Percentiles rank a stretch among this genome's conserved stretches.
These are phyloP conservation scores for Nymphaea thermarum DNA, from an alignment of 164 flowering plant genomes.

Conservation along the genomic window DNA sequence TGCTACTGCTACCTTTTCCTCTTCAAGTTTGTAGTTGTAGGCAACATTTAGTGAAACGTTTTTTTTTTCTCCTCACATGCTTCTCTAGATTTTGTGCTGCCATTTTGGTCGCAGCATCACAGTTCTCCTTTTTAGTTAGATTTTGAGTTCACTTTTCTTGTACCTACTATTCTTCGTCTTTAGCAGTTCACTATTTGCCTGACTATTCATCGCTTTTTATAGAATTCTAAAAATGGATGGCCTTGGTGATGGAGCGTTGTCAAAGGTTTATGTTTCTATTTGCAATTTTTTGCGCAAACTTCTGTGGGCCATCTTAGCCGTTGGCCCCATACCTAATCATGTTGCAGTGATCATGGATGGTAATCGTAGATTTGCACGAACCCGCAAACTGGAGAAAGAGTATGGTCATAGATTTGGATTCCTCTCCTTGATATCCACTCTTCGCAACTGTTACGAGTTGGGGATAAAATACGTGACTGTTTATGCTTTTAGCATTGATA, in stretches of 20 bases:
- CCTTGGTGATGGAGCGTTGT: not conserved
- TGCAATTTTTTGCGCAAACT: slow-evolving; percentile 13
- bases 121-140: too few relatives aligned
- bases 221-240: slow-evolving; percentile 6
- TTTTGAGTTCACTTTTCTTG: too few relatives aligned
- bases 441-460: slow-evolving; percentile 54
- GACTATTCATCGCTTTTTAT: slow-evolving; percentile 7
- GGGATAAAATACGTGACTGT: slow-evolving; percentile 57
- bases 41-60: too few relatives aligned
- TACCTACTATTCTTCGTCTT: too few relatives aligned
- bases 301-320: slow-evolving; percentile 24
- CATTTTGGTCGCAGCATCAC: too few relatives aligned
- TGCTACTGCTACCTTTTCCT: too few relatives aligned
- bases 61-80: too few relatives aligned
- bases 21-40: too few relatives aligned
- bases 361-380: slow-evolving; percentile 50
- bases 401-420: slow-evolving; percentile 42
- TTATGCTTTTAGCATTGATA: slow-evolving; percentile 84
- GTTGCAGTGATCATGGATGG: slow-evolving; percentile 64
- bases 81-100: too few relatives aligned
- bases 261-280: slow-evolving; percentile 4
- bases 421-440: slow-evolving; percentile 31
- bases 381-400: slow-evolving; percentile 23
- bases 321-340: slow-evolving; percentile 53
- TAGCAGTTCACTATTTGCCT: too few relatives aligned